These are phyloP conservation scores for Cytospora schulzeri DNA, from an alignment of 2,329 filamentous ascomycete genomes.

Conservation along the genomic window DNA sequence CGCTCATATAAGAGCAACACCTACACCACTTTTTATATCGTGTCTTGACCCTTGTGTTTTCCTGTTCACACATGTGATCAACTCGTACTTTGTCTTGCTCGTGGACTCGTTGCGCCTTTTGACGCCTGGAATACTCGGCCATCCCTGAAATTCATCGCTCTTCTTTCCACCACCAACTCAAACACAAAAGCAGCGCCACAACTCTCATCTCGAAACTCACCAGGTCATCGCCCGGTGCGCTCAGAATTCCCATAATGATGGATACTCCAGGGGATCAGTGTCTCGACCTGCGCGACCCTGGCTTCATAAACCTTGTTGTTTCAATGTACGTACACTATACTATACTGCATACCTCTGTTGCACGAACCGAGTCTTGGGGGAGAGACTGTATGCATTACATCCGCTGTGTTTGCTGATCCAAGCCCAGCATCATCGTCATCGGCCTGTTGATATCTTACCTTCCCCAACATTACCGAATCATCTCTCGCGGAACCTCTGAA, in stretches of 20 bases:
- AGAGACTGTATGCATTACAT: not conserved
- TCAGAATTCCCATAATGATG: conserved; percentile 33
- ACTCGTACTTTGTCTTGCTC: not conserved
- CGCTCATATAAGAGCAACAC: not conserved
- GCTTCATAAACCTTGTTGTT: conserved; percentile 56
- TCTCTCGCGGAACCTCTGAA: conserved; percentile 80
- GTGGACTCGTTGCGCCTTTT: not conserved
- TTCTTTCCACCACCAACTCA: not conserved
- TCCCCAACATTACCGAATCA: conserved; percentile 92
- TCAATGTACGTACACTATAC: conserved; percentile 51
- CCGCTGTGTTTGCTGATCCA: conserved; percentile 29
- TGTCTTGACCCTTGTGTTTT: not conserved
- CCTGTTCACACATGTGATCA: not conserved
- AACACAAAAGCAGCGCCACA: not conserved
- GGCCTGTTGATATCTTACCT: conserved; percentile 92
- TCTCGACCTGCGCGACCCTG: conserved; percentile 54
- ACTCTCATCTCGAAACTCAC: not conserved
- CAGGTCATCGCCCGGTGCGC: not conserved
- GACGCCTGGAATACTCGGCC: not conserved
- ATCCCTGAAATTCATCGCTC: not conserved
- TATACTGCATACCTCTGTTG: not conserved
- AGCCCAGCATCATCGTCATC: conserved; percentile 69
- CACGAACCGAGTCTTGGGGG: not conserved
- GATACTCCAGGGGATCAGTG: conserved; percentile 45
- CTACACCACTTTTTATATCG: not conserved